Evolutionary conservation across 139 green algal genomes (phyloP), one percentile per base, ranked within the genome.

Genomic region (Chlamydomonas applanata): DNA sequence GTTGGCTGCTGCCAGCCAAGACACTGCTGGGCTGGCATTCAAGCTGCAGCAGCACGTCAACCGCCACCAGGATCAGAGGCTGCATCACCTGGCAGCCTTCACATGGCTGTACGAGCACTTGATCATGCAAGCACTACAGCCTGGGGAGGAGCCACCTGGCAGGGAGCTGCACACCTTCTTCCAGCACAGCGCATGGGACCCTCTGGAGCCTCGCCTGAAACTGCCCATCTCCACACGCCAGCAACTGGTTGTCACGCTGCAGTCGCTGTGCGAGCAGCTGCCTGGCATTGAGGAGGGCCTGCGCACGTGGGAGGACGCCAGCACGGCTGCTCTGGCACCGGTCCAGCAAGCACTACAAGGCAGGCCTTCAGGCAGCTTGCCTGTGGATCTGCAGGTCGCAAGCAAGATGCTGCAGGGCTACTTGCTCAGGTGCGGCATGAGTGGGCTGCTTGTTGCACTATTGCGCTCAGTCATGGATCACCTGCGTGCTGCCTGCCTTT

Each of bases 91-190:
- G 34, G 84, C 84, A 9, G 78, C 78, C 0, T 84, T 81, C 44
- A 72, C 84, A 44, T 89, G 80, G 80, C 30, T 82, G 27, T 77
- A 83, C 72, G 65, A 82, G 25, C 74, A 79, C 71, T 4, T 71
- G 29, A 27, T 87, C 60, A 53, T 75, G 53, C 56, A 40, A 35
- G 40, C 34, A 24, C 40, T 72, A 16, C 36, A 72, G 36, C 34
- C 19, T 7, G 40, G 30, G 22, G 14, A 63, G 3, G 16, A 2
- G 54, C 56, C 35, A 24, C 66, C 30, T 16, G 4, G 30, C 44
- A 45, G 22, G 20, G 62, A 49, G 33, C 33, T 69, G 62, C 62
- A 52, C 29, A 30, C 29, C 22, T 78, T 78, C 69, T 45, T 75
- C 54, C 54, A 69, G 22, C 27, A 54, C 1, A 35, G 62, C 16